Percentiles rank a stretch among this genome's conserved stretches.
Evolutionary conservation across 345 rosid genomes (phyloP).

Genomic region (Draba incana): DNA sequence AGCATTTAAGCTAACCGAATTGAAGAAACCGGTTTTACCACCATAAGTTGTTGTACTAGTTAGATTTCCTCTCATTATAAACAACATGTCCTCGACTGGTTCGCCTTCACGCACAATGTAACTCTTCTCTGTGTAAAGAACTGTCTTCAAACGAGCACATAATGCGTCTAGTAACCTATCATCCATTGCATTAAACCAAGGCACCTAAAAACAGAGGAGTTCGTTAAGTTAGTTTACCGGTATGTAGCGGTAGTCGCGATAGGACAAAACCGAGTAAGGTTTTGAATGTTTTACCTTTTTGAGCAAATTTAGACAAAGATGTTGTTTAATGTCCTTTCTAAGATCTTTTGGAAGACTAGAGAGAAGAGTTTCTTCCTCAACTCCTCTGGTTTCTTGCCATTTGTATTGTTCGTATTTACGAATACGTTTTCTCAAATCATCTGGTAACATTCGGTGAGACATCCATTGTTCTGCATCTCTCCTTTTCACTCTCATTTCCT

Average conservation of each 20-base stretch:
- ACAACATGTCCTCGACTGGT: constrained; percentile 50
- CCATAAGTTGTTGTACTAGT: constrained; percentile 44
- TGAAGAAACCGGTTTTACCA: constrained; percentile 44
- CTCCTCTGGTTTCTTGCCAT: constrained; percentile 52
- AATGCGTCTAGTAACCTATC: constrained; percentile 47
- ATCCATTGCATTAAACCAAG: constrained; percentile 50
- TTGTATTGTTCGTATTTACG: constrained; percentile 45
- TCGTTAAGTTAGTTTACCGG: neutral
- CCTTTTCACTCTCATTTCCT: constrained; percentile 50
- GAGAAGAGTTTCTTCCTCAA: constrained; percentile 45
- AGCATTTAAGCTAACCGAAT: constrained; percentile 16
- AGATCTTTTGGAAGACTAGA: constrained; percentile 46
- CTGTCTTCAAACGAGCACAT: constrained; percentile 40
- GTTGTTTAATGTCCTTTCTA: constrained; percentile 41
- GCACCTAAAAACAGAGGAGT: constrained; percentile 43
- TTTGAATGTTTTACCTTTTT: constrained; percentile 26
- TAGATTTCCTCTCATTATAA: constrained; percentile 45
- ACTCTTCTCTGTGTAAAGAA: constrained; percentile 40
- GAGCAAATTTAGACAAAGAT: constrained; percentile 43
- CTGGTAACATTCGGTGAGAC: constrained; percentile 48
- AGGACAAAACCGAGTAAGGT: neutral
- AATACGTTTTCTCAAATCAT: constrained; percentile 40
- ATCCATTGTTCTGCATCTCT: constrained; percentile 50
- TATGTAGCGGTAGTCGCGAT: neutral
- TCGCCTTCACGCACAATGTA: constrained; percentile 51